phyloP scores from a whole-genome alignment of 73 alveolate genomes.

The Stentor roeselii region DNA sequence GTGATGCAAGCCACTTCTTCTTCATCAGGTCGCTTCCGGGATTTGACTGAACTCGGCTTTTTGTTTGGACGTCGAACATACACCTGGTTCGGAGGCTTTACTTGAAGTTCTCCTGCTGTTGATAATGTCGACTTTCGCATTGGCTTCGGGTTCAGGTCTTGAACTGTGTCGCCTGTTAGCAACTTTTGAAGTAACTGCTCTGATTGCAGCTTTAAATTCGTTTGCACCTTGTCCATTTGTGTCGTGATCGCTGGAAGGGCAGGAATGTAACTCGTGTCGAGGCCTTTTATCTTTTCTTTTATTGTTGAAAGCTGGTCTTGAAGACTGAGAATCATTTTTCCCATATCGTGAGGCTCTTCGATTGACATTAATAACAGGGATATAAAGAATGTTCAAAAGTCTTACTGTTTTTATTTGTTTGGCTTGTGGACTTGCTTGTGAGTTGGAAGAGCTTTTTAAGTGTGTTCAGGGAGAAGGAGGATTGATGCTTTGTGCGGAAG shows the following conservation, averaged over 20 bases:
- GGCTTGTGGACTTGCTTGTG: no score
- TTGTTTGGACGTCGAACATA: not conserved
- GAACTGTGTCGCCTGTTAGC: not conserved
- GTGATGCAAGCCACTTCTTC: slow-evolving; percentile 76
- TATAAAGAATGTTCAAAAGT: no score
- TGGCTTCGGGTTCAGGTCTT: slow-evolving; percentile 14
- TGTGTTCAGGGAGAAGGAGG: no score
- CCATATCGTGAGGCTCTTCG: slow-evolving; percentile 21
- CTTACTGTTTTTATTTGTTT: no score
- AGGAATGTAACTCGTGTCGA: slow-evolving; percentile 13
- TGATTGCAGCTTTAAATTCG: slow-evolving; percentile 11
- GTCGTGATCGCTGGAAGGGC: not conserved
- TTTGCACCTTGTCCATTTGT: slow-evolving; percentile 18
- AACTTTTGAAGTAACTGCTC: slow-evolving; percentile 18
- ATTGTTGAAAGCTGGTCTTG: not conserved
- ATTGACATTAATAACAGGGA: not conserved
- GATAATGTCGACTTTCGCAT: not conserved
- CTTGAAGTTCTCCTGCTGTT: slow-evolving; percentile 12
- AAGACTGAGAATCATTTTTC: slow-evolving; percentile 7
- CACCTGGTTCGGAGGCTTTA: slow-evolving; percentile 9
- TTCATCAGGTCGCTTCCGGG: not conserved
- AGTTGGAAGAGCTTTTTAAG: no score
- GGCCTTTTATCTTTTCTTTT: not conserved
- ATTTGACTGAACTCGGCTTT: not conserved
- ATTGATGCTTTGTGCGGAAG: no score